Evolutionary conservation across 2,329 filamentous ascomycete genomes (phyloP), one percentile per base, ranked within the genome.

Genomic region (Sclerotinia borealis): DNA sequence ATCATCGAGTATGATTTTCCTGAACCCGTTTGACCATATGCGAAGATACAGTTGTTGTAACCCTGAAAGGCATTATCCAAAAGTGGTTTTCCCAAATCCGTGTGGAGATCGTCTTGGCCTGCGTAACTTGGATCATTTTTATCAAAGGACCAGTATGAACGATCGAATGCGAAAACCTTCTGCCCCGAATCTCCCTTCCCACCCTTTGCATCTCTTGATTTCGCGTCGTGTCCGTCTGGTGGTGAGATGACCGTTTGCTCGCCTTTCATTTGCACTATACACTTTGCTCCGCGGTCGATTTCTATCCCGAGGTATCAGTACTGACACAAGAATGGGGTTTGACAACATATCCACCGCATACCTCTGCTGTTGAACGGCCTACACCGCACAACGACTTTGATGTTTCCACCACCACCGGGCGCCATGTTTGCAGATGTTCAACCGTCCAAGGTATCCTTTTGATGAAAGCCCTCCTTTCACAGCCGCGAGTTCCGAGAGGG

Each of bases 1-100:
- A 99, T 99, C 93, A 99, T 99, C 37, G 93, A 97, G 77, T 99
- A 99, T 19, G 92, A 97, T 79, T 99, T 99, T 77, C 95, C 95
- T 1, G 95, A 98, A 70, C 95, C 95, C 2, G 95, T 99, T 80
- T 99, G 95, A 22, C 95, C 95, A 75, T 99, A 99, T 17, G 95
- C 95, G 75, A 99, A 99, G 74, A 99, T 99, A 82, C 95, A 99
- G 77, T 98, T 99, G 81, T 99, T 98, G 80, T 98, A 99, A 50
- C 95, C 95, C 73, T 93, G 87, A 75, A 99, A 99, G 22, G 95
- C 95, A 84, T 99, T 99, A 79, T 99, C 93, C 69, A 99, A 83
- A 64, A 99, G 83, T 60, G 95, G 95, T 70, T 87, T 85, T 67
- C 95, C 95, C 67, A 99, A 79, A 75, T 98, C 95, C 61, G 87